Conservation (phyloP, 2,329 filamentous ascomycete species). For the Fusarium dimerum region DNA sequence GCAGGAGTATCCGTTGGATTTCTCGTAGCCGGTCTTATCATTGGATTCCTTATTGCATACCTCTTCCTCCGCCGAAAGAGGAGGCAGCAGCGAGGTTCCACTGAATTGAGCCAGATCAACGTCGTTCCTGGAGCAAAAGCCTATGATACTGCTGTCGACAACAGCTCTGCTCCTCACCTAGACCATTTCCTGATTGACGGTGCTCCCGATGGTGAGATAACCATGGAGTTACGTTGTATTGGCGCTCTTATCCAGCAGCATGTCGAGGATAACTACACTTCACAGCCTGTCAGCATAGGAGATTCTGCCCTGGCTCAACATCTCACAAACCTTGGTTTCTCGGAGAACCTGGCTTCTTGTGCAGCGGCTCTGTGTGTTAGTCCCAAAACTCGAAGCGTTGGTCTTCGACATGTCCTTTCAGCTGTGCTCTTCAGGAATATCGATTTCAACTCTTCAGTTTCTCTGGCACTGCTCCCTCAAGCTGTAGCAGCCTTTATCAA, state of each 20-base stretch:
- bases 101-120: too few species aligned
- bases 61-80: too few species aligned
- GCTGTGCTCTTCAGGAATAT: conserved; percentile 38
- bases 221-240: conserved; percentile 34
- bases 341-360: conserved; percentile 6
- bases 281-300: conserved; percentile 21
- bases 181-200: conserved; percentile 39
- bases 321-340: conserved; percentile 31
- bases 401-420: conserved; percentile 41
- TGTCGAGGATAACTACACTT: conserved; percentile 42
- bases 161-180: conserved; percentile 24
- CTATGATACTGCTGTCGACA: too few species aligned
- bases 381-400: conserved; percentile 32
- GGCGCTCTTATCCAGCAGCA: conserved; percentile 41
- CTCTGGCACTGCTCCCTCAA: conserved; percentile 39
- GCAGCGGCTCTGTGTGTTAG: conserved; percentile 33
- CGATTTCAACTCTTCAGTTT: conserved; percentile 27
- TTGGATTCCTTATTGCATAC: too few species aligned
- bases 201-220: conserved; percentile 38
- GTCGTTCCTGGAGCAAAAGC: too few species aligned
- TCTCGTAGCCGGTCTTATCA: too few species aligned
- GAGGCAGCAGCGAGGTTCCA: too few species aligned
- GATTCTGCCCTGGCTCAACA: conserved; percentile 19
- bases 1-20: too few species aligned
- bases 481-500: conserved; percentile 33